Evolutionary conservation across 805 yeast genomes (phyloP).

Genomic region (Sungouiella thailandica): DNA sequence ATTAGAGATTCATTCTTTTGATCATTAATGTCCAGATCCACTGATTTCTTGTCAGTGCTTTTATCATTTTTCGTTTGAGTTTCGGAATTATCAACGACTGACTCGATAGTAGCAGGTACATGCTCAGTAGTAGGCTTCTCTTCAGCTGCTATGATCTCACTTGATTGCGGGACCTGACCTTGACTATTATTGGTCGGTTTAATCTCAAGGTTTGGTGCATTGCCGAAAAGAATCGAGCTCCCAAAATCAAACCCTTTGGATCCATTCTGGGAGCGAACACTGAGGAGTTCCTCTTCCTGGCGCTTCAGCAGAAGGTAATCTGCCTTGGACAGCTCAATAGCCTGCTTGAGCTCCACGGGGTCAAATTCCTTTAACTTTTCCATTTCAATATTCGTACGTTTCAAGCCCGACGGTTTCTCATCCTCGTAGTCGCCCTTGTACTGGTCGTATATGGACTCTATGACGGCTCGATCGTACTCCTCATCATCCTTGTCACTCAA

Average conservation of each 20-base stretch:
- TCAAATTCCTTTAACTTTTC: constrained; percentile 17
- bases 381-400: no score
- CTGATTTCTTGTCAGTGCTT: no score
- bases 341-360: constrained; percentile 37
- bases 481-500: constrained; percentile 22
- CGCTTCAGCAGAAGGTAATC: constrained; percentile 31
- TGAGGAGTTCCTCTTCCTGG: constrained; percentile 17
- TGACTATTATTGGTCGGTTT: no score
- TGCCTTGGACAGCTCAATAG: constrained; percentile 43
- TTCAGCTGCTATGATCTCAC: no score
- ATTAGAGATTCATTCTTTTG: no score
- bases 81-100: no score
- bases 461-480: constrained; percentile 26
- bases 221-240: constrained; percentile 19
- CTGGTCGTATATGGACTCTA: constrained; percentile 33
- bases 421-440: constrained; percentile 14
- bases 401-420: neutral
- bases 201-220: no score
- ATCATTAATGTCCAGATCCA: no score
- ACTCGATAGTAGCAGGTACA: no score
- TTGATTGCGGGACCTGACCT: no score
- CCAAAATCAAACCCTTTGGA: constrained; percentile 14
- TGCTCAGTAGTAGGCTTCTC: no score
- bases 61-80: no score
- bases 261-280: neutral